Conservation (phyloP, 768 basidiomycete genomes). For the Tubosaeta sp. region DNA sequence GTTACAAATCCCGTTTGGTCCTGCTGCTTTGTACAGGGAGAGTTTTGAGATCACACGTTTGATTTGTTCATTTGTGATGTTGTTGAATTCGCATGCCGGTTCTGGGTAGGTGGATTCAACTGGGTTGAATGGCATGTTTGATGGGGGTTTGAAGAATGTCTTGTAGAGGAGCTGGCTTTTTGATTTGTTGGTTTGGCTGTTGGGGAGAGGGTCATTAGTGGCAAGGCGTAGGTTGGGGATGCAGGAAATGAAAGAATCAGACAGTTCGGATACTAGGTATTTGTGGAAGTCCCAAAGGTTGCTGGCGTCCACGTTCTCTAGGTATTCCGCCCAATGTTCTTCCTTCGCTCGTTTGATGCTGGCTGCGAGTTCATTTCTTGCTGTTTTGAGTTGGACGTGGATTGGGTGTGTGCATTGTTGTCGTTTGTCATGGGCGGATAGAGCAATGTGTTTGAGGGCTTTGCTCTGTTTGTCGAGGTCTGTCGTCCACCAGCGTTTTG, state of each 20-base stretch:
- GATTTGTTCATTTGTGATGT: conserved; percentile 17
- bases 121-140: too few relatives aligned
- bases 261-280: neutral
- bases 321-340: conserved; percentile 2
- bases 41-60: neutral
- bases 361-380: neutral
- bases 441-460: too few relatives aligned
- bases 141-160: conserved; percentile 21
- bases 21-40: conserved; percentile 15
- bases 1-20: neutral
- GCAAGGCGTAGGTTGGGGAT: neutral
- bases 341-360: neutral
- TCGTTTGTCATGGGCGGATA: too few relatives aligned
- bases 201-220: too few relatives aligned
- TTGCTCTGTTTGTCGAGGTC: too few relatives aligned
- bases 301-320: neutral
- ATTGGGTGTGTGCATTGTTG: too few relatives aligned
- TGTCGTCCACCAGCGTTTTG: neutral
- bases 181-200: conserved; percentile 11
- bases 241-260: neutral
- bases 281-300: too few relatives aligned
- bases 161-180: conserved; percentile 18
- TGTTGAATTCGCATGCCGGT: neutral
- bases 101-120: conserved; percentile 5
- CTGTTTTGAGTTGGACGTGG: neutral